Conservation (phyloP, 371 early-diverging fungal species). For the Syncephalis plumigaleata region DNA sequence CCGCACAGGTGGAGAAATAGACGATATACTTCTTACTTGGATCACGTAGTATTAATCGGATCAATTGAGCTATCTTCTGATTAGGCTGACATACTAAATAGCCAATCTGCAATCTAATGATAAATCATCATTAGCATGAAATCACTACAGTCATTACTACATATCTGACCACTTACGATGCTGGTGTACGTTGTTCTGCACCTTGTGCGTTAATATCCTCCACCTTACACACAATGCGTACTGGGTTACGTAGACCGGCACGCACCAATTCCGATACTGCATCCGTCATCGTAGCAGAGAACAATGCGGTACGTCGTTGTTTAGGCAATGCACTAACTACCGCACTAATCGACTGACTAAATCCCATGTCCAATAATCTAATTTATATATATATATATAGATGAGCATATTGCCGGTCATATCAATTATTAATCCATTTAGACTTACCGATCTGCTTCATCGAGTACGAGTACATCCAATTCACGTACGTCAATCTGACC, state of each 20-base stretch:
- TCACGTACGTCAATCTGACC: constrained; percentile 47
- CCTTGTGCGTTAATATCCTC: constrained; percentile 26
- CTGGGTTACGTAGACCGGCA: constrained; percentile 86
- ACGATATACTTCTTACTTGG: constrained; percentile 71
- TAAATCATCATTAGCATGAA: background rate
- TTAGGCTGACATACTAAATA: constrained; percentile 61
- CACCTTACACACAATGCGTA: constrained; percentile 70
- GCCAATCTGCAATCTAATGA: constrained; percentile 46
- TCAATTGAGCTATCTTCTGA: constrained; percentile 62
- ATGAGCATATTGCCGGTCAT: too few species aligned
- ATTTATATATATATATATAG: too few species aligned
- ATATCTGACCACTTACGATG: constrained; percentile 18
- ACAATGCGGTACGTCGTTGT: constrained; percentile 91
- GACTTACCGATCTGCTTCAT: constrained; percentile 75
- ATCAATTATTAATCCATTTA: constrained; percentile 11
- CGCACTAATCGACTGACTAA: constrained; percentile 52
- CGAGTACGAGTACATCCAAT: constrained; percentile 78
- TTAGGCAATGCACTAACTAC: constrained; percentile 76
- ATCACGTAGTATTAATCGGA: constrained; percentile 31
- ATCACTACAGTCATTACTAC: background rate
- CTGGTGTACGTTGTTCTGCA: constrained; percentile 43
- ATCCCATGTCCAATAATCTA: constrained; percentile 91
- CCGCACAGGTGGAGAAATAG: constrained; percentile 86
- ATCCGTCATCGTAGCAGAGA: constrained; percentile 97
- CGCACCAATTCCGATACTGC: constrained; percentile 67